phyloP scores from a whole-genome alignment of 768 basidiomycete species.

The Panellus pusillus region DNA sequence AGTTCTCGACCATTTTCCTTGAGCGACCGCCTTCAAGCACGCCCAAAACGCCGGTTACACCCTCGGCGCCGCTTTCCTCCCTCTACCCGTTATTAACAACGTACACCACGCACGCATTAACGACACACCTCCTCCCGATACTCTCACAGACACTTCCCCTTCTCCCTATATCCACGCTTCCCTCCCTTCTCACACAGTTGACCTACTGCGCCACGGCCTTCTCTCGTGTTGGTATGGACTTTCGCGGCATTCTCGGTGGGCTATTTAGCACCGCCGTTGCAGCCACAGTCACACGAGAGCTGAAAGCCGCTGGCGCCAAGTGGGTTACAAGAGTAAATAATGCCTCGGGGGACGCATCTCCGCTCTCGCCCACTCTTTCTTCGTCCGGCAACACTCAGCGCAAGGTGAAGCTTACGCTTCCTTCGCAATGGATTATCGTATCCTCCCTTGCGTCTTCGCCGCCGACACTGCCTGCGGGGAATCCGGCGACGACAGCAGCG shows the following conservation, averaged over 20 bases:
- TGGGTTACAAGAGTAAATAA: slow-evolving; percentile 35
- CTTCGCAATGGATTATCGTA: slow-evolving; percentile 54
- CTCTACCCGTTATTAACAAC: slow-evolving; percentile 61
- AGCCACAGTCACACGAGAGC: slow-evolving; percentile 52
- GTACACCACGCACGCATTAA: slow-evolving; percentile 62
- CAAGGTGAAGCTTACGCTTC: slow-evolving; percentile 29
- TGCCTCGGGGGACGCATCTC: slow-evolving; percentile 14
- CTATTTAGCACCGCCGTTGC: slow-evolving; percentile 67
- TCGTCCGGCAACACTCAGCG: slow-evolving; percentile 8
- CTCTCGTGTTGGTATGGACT: slow-evolving; percentile 89
- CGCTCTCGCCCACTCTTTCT: slow-evolving; percentile 16
- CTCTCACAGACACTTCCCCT: slow-evolving; percentile 62
- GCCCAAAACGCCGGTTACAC: slow-evolving; percentile 24
- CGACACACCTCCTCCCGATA: slow-evolving; percentile 65
- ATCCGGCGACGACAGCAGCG: slow-evolving; percentile 38
- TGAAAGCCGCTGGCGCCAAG: slow-evolving; percentile 40
- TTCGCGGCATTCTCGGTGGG: slow-evolving; percentile 65
- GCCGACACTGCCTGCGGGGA: slow-evolving; percentile 26
- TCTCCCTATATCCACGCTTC: slow-evolving; percentile 62
- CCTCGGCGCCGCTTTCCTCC: slow-evolving; percentile 26
- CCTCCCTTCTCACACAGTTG: slow-evolving; percentile 87
- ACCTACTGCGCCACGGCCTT: slow-evolving; percentile 93
- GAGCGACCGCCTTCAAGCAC: slow-evolving; percentile 50
- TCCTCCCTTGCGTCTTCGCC: slow-evolving; percentile 34
- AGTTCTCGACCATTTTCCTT: slow-evolving; percentile 87